Evolutionary conservation across 2,329 filamentous ascomycete species (phyloP), one percentile per base, ranked within the genome.

Genomic region (Colletotrichum shisoi): DNA sequence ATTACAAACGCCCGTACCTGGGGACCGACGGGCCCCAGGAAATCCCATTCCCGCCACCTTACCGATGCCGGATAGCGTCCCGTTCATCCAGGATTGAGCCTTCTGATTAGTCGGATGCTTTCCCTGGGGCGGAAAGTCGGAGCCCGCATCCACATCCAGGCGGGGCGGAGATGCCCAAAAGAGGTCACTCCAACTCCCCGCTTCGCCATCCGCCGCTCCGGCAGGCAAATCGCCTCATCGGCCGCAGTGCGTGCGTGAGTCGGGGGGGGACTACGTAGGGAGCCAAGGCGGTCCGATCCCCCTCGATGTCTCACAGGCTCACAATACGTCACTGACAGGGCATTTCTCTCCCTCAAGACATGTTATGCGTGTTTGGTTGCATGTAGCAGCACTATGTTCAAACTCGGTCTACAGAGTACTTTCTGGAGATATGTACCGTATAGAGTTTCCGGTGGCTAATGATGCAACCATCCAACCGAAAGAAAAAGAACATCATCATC

Each of bases 131-230:
- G 37, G 39, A 51, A 40, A 46, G 63, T 61, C 63, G 63, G 63
- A 64, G 40, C 56, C 46, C 39, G 31, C 27, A 37, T 52, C 19
- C 31, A 12, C 13, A 11, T 57, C 44, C 45, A 56, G 59, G 63
- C 63, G 63, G 63, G 56, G 68, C 68, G 68, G 68, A 68, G 64
- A 60, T 64, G 60, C 68, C 68, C 64, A 68, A 69, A 68, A 45
- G 52, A 60, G 68, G 39, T 58, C 21, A 39, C 31, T 51, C 59
- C 40, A 57, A 37, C 15, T 27, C 27, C 34, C 48, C 44, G 45
- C 42, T 37, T 49, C 52, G n/a, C 24, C 60, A 52, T 57, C 51
- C 63, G 40, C 57, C 57, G 51, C 49, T 44, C 59, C 63, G 63
- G 63, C 63, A 66, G 59, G 60, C 56, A 52, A 61, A 19, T 40